A percentile compares a stretch with the other conserved stretches of the same genome.
Conservation (phyloP, 148 eudicot genomes). For the Chenopodium quinoa region DNA sequence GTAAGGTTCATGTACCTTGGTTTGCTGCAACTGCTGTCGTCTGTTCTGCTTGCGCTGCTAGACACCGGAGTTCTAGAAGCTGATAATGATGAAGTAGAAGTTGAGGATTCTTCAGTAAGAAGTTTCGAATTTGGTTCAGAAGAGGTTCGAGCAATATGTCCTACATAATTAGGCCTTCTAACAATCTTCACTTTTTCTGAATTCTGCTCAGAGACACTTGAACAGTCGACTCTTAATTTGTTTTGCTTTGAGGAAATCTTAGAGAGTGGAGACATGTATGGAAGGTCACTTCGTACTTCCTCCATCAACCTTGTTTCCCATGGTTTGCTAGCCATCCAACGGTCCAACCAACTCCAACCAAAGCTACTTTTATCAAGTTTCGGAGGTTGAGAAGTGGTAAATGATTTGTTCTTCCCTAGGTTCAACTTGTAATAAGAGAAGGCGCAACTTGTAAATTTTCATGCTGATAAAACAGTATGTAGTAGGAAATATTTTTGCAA, state of each 20-base stretch:
- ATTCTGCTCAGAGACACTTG: slow-evolving; percentile 35
- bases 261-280: slow-evolving; percentile 35
- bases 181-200: slow-evolving; percentile 34
- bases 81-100: slow-evolving; percentile 52
- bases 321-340: slow-evolving; percentile 77
- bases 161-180: slow-evolving; percentile 36
- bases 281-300: slow-evolving; percentile 37
- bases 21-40: slow-evolving; percentile 37
- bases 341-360: slow-evolving; percentile 68
- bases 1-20: slow-evolving; percentile 84
- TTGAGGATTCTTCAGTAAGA: slow-evolving; percentile 50
- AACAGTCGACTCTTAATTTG: slow-evolving; percentile 28
- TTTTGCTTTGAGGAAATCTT: slow-evolving; percentile 25
- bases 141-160: slow-evolving; percentile 35
- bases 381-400: slow-evolving; percentile 21
- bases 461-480: background rate
- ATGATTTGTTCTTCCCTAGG: slow-evolving; percentile 38
- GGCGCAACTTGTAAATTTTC: background rate
- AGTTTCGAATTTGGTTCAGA: slow-evolving; percentile 44
- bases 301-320: slow-evolving; percentile 62
- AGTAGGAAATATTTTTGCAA: too few species aligned
- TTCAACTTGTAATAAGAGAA: slow-evolving; percentile 26
- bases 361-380: slow-evolving; percentile 39
- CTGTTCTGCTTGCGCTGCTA: slow-evolving; percentile 34
- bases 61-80: slow-evolving; percentile 48